Percentiles rank a stretch among this genome's conserved stretches.
These are phyloP conservation scores for Aspergillus carlsbadensis DNA, from an alignment of 495 filamentous ascomycete species.

Conservation along the genomic window DNA sequence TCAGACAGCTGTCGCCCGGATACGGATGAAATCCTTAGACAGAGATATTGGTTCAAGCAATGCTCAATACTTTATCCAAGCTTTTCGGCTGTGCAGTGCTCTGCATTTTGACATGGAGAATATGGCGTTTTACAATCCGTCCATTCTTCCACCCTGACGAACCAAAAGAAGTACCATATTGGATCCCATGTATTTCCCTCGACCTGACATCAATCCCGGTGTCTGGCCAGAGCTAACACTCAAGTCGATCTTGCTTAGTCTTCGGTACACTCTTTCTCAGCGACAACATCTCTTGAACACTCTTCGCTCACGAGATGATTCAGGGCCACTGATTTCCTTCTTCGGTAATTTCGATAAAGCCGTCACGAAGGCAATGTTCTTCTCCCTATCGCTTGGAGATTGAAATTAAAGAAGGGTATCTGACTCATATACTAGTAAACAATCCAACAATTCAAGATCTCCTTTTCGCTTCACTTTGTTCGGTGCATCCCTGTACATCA, in stretches of 20 bases:
- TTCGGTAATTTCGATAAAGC: not conserved
- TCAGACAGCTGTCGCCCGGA: too few relatives aligned
- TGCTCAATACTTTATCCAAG: too few relatives aligned
- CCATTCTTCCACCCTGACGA: constrained; percentile 13
- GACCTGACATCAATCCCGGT: not conserved
- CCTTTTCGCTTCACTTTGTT: constrained; percentile 21
- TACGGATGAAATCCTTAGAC: too few relatives aligned
- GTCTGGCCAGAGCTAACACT: too few relatives aligned
- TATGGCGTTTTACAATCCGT: constrained; percentile 15
- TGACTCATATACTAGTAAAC: not conserved
- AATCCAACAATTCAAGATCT: constrained; percentile 4
- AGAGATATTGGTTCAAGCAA: too few relatives aligned
- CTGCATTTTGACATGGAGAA: constrained; percentile 8
- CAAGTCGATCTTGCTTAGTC: not conserved
- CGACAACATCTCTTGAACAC: not conserved
- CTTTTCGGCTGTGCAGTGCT: not conserved
- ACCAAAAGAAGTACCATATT: constrained; percentile 19
- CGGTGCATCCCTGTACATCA: constrained; percentile 21
- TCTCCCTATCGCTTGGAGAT: not conserved
- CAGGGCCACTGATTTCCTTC: not conserved
- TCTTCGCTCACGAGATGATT: not conserved
- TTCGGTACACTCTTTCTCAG: not conserved
- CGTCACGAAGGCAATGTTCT: not conserved
- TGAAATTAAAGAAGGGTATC: not conserved
- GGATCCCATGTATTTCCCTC: constrained; percentile 16